Base-by-base conservation (phyloP, 176 grass and related monocot species). In the Thalia dealbata region DNA sequence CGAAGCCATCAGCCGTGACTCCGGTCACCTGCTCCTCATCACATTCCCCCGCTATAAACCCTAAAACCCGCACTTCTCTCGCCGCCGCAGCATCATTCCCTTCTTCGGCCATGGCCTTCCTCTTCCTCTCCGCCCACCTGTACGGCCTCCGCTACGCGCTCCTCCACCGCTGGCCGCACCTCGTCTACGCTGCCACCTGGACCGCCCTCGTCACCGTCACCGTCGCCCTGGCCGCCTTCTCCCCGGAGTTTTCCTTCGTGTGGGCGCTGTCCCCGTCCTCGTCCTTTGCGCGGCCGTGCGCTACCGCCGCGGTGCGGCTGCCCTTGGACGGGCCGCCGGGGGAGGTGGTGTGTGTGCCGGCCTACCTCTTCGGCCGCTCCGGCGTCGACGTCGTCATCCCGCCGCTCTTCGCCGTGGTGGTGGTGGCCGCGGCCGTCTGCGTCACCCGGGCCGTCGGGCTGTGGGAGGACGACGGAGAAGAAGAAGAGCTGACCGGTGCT, bases 161-260 rank as follows among this genome's bases (percentile, higher is more conserved):
- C 64, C 52, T 72, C 43, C 60, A 50, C 56, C 78, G 79, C 28
- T 80, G 52, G 64, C 60, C 84, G 21, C 56, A 87, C 67, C 54
- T 91, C 26, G 21, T 87, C 29, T 92, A 96, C 52, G 82, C 84
- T 0, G 78, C 74, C 21, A 66, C 80, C 43, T 96, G 92, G 92
- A 89, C 89, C 35, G 79, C 77, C 19, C 60, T 96, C 1, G 74
- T 91, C 67, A 77, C 86, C 61, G 23, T 60, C 61, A 66, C 84
- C 0, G 92, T 89, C 30, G 86, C 89, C 16, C 61, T 92, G 26
- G 82, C 84, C 0, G 84, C 86, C 12, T 83, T 96, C 81, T 43
- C 80, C 12, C 89, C 82, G 55, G 92, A 96, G 82, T 22, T 91
- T 61, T 75, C 89, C 3, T 91, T 91, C 54, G 80, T 96, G 25